Evolutionary conservation across 148 eudicot species (phyloP), one percentile per base, ranked within the genome.

Genomic region (Camellia granthamiana): DNA sequence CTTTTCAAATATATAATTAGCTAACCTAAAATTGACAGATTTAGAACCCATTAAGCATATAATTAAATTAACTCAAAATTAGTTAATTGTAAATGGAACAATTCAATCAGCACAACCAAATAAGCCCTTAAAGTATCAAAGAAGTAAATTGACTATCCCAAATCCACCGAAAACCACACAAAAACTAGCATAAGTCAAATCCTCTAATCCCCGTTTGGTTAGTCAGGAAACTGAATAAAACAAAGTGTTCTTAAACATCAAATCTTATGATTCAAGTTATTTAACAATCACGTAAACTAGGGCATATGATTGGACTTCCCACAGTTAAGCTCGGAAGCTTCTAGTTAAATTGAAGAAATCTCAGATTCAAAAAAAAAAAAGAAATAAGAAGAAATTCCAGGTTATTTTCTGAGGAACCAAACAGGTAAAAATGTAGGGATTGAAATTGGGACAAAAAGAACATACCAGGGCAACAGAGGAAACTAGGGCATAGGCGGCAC

Each of bases 401-500:
- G 13, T 47, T 6, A 4, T 67, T 67, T 71, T 71, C 74, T 23
- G 61, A 13, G 42, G 55, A 21, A 49, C 42, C 15, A 16, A 77
- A 38, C 62, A 49, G 18, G 52, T 49, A 49, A 4, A 2, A 0
- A 49, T 7, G 52, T 49, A 49, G 5, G 52, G 6, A 49, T 5
- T 5, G 52, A 49, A 7, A 49, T 5, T 0, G 52, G 7, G 52
- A 49, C 6, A 49, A 6, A 47, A 47, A 30, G 38, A 30, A 60
- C 51, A 76, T 83, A 95, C 98, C 87, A 95, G 76, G 60, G 98
- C 98, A 69, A 86, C 86, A 77, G 81, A 69, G 60, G 98, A 95
- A 64, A 93, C 94, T 71, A 90, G 87, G 79, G 91, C 91, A 78
- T 89, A 95, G 59, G 88, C 83, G 63, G 89, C 91, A 83, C 86